Evolutionary conservation across 1,139 yeast species (phyloP).

Genomic region (Debaryomyces psychrophilus): DNA sequence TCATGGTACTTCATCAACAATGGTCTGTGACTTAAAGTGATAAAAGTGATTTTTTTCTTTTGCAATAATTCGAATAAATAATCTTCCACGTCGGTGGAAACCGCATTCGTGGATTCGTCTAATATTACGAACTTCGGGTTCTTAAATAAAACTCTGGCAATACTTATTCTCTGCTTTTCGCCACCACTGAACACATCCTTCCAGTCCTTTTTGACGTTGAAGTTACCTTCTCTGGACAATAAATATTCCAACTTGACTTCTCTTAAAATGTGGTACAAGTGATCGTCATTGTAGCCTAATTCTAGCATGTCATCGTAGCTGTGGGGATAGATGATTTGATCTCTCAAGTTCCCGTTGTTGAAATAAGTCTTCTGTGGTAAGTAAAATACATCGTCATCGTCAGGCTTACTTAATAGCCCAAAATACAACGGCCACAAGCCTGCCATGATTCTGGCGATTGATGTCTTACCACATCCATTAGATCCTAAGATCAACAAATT

Average conservation of each 20-base stretch:
- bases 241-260: slow-evolving; percentile 83
- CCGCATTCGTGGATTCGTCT: slow-evolving; percentile 94
- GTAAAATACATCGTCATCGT: slow-evolving; percentile 69
- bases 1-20: slow-evolving; percentile 85
- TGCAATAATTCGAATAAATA: slow-evolving; percentile 78
- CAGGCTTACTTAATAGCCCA: slow-evolving; percentile 82
- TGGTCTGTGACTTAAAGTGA: slow-evolving; percentile 87
- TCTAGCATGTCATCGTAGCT: slow-evolving; percentile 78
- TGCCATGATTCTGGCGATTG: slow-evolving; percentile 81
- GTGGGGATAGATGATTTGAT: slow-evolving; percentile 84
- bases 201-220: slow-evolving; percentile 76
- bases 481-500: slow-evolving; percentile 82
- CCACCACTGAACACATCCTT: slow-evolving; percentile 93
- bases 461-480: slow-evolving; percentile 89
- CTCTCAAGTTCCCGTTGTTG: slow-evolving; percentile 78
- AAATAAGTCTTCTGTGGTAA: slow-evolving; percentile 84
- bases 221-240: slow-evolving; percentile 62
- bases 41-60: slow-evolving; percentile 69
- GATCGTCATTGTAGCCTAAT: slow-evolving; percentile 70
- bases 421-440: slow-evolving; percentile 91
- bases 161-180: slow-evolving; percentile 88
- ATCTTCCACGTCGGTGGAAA: slow-evolving; percentile 90
- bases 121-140: slow-evolving; percentile 80
- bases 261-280: slow-evolving; percentile 65
- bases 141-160: slow-evolving; percentile 84